phyloP scores from a whole-genome alignment of 2,329 filamentous ascomycete species.

The Beauveria pseudobassiana region DNA sequence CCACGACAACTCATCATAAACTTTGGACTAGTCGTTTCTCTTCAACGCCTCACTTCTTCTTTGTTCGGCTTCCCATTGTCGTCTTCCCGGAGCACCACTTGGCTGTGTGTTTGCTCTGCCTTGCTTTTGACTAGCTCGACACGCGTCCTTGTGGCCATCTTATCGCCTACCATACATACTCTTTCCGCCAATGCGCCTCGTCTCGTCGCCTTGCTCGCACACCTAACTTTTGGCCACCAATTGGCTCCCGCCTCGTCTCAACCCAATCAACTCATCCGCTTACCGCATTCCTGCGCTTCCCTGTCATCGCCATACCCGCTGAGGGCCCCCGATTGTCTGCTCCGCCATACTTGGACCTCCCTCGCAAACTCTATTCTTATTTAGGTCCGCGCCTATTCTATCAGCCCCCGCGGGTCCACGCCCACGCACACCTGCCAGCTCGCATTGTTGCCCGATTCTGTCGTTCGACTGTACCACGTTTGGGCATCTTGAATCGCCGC shows the following conservation, averaged over 20 bases:
- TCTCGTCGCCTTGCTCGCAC: not conserved
- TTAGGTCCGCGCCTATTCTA: not conserved
- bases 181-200: not conserved
- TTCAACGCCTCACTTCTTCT: not conserved
- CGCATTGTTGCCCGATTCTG: not conserved
- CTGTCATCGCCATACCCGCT: not conserved
- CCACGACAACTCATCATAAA: not conserved
- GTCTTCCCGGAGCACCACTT: not conserved
- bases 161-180: not conserved
- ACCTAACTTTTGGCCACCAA: not conserved
- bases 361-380: conserved; percentile 5
- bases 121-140: not conserved
- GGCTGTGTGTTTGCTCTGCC: conserved; percentile 3
- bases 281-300: not conserved
- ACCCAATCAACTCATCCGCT: not conserved
- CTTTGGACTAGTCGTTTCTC: not conserved
- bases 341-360: conserved; percentile 1
- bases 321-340: not conserved
- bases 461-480: not conserved
- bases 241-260: not conserved
- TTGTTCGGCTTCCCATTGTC: not conserved
- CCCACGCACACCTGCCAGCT: not conserved
- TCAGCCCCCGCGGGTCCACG: not conserved
- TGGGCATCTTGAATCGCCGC: not conserved
- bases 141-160: not conserved